Percentiles rank a stretch among this genome's conserved stretches.
Conservation (phyloP, 2,329 filamentous ascomycete genomes). For the Trichoderma semiorbis region DNA sequence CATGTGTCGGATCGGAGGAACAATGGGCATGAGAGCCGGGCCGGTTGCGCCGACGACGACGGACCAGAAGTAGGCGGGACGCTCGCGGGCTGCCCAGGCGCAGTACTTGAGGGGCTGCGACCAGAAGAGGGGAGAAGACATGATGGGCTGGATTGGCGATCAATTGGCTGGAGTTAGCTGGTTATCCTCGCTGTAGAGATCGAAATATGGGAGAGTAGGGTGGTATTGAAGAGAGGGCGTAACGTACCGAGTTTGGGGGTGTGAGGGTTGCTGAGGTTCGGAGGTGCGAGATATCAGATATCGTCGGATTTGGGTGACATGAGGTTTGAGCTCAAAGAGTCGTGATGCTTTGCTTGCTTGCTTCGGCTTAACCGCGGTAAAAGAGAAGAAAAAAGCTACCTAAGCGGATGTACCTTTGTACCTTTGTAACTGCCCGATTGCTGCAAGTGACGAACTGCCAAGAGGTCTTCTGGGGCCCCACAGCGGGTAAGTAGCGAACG, state of each 20-base stretch:
- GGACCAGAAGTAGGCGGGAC: constrained; percentile 89
- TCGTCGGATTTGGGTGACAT: background rate
- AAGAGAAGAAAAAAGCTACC: background rate
- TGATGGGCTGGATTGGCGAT: constrained; percentile 34
- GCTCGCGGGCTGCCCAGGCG: constrained; percentile 82
- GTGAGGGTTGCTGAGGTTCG: background rate
- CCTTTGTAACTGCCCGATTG: background rate
- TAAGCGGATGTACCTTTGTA: background rate
- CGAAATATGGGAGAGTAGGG: background rate
- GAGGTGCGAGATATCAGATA: background rate
- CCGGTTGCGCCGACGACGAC: constrained; percentile 69
- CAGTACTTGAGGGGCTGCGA: constrained; percentile 77
- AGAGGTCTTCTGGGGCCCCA: background rate
- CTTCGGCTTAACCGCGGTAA: background rate
- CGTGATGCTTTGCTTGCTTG: background rate
- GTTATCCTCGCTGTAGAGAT: background rate
- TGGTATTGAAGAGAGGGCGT: background rate
- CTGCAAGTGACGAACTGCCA: background rate
- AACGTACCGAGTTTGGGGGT: background rate
- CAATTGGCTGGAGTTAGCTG: background rate
- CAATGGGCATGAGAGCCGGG: constrained; percentile 65
- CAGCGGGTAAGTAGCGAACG: constrained; percentile 13
- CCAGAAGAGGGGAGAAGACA: constrained; percentile 79
- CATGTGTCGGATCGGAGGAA: constrained; percentile 68
- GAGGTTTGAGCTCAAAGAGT: background rate